These are phyloP conservation scores for Pseudotsuga menziesii DNA, from an alignment of 75 land plant genomes.

Conservation along the genomic window DNA sequence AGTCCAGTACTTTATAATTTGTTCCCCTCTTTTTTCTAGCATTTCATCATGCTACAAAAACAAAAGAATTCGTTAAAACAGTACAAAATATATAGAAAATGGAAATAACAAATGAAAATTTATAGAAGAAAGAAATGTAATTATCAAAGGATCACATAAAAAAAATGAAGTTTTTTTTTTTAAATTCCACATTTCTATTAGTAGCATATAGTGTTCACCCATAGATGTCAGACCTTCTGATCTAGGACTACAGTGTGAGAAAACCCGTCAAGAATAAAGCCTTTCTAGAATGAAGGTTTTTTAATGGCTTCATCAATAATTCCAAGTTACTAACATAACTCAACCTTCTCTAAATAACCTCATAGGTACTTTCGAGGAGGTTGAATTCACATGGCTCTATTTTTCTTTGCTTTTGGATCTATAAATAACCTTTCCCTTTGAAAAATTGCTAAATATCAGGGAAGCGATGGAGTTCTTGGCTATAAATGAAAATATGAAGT, in stretches of 20 bases:
- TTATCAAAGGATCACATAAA: background rate
- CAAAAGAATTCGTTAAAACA: slow-evolving; percentile 7
- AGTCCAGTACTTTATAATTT: slow-evolving; percentile 77
- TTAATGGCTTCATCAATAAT: slow-evolving; percentile 94
- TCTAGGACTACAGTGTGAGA: slow-evolving; percentile 94
- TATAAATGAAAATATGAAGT: too few relatives aligned
- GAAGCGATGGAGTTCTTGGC: too few relatives aligned
- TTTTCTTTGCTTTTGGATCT: too few relatives aligned
- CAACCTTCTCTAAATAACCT: too few relatives aligned
- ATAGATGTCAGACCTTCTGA: slow-evolving; percentile 55
- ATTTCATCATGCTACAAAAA: slow-evolving; percentile 75
- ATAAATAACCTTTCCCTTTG: too few relatives aligned
- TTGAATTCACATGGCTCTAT: too few relatives aligned
- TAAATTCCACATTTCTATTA: background rate
- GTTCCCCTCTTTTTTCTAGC: slow-evolving; percentile 66
- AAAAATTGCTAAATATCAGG: too few relatives aligned
- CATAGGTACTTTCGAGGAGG: too few relatives aligned
- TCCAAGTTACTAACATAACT: too few relatives aligned
- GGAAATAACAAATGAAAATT: background rate
- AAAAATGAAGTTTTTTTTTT: background rate
- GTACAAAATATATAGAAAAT: background rate
- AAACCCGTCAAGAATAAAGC: slow-evolving; percentile 96
- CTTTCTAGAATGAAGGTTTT: slow-evolving; percentile 92
- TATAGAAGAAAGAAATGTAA: background rate
- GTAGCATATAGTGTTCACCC: background rate